Percentiles rank a stretch among this genome's conserved stretches.
These are phyloP conservation scores for Dentipellis fragilis DNA, from an alignment of 768 basidiomycete genomes.

Conservation along the genomic window DNA sequence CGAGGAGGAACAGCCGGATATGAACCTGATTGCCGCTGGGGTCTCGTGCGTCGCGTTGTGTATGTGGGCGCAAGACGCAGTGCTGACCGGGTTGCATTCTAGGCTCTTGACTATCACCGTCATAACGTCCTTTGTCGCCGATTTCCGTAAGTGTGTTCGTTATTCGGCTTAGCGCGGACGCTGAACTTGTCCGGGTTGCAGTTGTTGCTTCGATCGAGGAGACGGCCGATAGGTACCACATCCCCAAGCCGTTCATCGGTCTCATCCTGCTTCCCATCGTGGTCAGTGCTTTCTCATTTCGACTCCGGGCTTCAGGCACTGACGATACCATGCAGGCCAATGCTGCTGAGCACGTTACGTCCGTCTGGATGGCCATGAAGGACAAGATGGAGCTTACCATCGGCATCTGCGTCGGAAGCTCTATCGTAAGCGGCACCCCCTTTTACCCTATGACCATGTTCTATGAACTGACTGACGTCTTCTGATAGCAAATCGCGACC, in stretches of 20 bases:
- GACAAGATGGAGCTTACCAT: constrained; percentile 66
- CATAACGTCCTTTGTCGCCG: constrained; percentile 81
- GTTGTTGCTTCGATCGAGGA: constrained; percentile 92
- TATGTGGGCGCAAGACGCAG: not conserved
- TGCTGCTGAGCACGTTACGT: constrained; percentile 78
- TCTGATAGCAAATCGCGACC: constrained; percentile 65
- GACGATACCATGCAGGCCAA: constrained; percentile 40
- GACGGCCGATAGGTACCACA: constrained; percentile 67
- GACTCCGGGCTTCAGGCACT: not conserved
- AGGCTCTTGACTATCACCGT: constrained; percentile 70
- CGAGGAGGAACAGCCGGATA: constrained; percentile 35
- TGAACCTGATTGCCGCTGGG: constrained; percentile 64
- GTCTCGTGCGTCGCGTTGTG: constrained; percentile 27
- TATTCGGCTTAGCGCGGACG: not conserved
- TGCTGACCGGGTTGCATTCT: not conserved
- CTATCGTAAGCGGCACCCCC: constrained; percentile 45
- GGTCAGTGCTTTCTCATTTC: constrained; percentile 29
- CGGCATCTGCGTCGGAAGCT: constrained; percentile 71
- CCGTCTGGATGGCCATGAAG: constrained; percentile 86
- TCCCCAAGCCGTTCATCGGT: constrained; percentile 82
- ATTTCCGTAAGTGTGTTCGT: constrained; percentile 50
- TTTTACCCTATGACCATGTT: not conserved
- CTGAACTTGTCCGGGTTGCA: constrained; percentile 18
- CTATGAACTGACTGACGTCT: not conserved
- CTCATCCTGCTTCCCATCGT: constrained; percentile 83